These are phyloP conservation scores for Stachybotrys chlorohalonatus DNA, from an alignment of 2,329 filamentous ascomycete species.

Conservation along the genomic window DNA sequence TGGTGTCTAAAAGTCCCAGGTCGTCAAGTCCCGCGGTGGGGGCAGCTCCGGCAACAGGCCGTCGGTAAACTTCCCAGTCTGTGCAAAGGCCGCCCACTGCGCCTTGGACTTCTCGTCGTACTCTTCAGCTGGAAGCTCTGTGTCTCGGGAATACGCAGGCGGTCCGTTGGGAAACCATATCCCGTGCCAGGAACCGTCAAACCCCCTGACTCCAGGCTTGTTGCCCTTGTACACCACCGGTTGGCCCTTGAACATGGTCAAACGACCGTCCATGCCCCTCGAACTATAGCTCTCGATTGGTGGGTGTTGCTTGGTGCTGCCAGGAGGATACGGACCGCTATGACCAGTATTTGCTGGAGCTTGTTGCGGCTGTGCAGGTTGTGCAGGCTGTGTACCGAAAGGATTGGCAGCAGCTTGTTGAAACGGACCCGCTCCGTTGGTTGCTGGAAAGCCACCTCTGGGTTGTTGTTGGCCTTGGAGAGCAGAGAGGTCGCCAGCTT, in stretches of 20 bases:
- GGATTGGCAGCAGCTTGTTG: constrained; percentile 12
- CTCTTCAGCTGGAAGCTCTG: constrained; percentile 45
- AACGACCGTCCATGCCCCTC: constrained; percentile 30
- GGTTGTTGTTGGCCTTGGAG: constrained; percentile 12
- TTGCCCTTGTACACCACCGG: constrained; percentile 47
- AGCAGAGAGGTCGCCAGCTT: constrained; percentile 11
- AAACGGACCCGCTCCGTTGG: constrained; percentile 10
- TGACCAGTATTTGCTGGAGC: constrained; percentile 2
- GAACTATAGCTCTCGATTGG: constrained; percentile 32
- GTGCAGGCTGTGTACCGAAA: constrained; percentile 17
- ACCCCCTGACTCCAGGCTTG: constrained; percentile 38
- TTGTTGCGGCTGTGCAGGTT: constrained; percentile 11
- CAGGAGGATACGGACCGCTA: constrained; percentile 33
- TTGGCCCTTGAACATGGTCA: constrained; percentile 55
- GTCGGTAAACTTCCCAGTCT: constrained; percentile 59
- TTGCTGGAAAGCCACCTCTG: background rate
- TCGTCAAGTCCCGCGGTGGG: constrained; percentile 66
- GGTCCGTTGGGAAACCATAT: constrained; percentile 69
- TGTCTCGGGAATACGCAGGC: constrained; percentile 53
- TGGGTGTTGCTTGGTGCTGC: constrained; percentile 35
- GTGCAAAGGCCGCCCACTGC: constrained; percentile 55
- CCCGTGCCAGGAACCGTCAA: constrained; percentile 48
- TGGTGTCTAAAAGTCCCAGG: constrained; percentile 55
- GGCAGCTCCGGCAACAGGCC: constrained; percentile 69
- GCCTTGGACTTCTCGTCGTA: constrained; percentile 53